Percentiles rank a stretch among this genome's conserved stretches.
These are phyloP conservation scores for Eucalyptus curtisii DNA, from an alignment of 345 rosid genomes.

Conservation along the genomic window DNA sequence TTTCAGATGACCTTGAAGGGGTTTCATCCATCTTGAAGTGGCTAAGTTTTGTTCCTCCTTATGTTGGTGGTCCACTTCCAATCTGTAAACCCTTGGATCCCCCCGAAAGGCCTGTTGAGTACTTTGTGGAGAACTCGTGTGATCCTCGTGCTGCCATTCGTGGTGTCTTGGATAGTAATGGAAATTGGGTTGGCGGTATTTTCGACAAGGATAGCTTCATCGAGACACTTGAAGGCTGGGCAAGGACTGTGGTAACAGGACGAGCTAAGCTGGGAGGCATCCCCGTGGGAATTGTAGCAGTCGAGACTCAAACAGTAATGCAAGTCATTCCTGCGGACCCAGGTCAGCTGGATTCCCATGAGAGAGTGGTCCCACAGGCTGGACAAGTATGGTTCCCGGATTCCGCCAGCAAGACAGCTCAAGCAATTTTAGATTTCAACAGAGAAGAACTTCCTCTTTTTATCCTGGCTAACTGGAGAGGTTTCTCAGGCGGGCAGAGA, in stretches of 20 bases:
- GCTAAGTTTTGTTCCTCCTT: conserved; percentile 86
- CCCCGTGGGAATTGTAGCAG: conserved; percentile 96
- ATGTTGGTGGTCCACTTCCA: conserved; percentile 77
- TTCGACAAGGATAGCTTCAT: conserved; percentile 91
- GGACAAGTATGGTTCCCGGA: conserved; percentile 99
- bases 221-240: conserved; percentile 98
- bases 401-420: conserved; percentile 96
- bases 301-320: conserved; percentile 98
- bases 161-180: conserved; percentile 47
- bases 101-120: conserved; percentile 83
- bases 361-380: conserved; percentile 97
- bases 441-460: conserved; percentile 90
- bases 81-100: conserved; percentile 51
- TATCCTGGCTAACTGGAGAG: conserved; percentile 99
- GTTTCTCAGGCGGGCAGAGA: conserved; percentile 98
- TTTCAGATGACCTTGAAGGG: conserved; percentile 97
- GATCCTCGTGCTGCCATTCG: conserved; percentile 98
- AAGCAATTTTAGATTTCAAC: conserved; percentile 94
- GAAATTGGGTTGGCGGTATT: conserved; percentile 94
- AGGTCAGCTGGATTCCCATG: conserved; percentile 99
- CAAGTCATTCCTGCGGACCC: conserved; percentile 99
- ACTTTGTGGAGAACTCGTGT: conserved; percentile 79
- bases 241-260: conserved; percentile 99
- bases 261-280: conserved; percentile 99
- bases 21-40: conserved; percentile 84